phyloP scores from a whole-genome alignment of 2,329 filamentous ascomycete genomes.

The Colletotrichum incanum region DNA sequence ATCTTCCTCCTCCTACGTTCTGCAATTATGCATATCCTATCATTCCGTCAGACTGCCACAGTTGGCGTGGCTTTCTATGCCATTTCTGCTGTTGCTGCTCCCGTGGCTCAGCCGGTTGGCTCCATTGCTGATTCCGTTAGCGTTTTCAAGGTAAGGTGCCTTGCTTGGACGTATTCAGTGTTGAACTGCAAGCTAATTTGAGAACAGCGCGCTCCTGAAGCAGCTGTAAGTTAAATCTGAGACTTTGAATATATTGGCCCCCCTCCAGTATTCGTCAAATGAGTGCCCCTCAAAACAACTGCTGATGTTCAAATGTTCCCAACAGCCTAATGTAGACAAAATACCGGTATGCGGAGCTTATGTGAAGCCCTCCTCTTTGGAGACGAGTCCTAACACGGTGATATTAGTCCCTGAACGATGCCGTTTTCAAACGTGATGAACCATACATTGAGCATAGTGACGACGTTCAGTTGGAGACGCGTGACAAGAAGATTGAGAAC shows the following conservation, averaged over 20 bases:
- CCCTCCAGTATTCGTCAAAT: neutral
- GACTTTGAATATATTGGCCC: too few species aligned
- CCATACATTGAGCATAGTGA: neutral
- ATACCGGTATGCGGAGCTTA: neutral
- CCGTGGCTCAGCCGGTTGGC: neutral
- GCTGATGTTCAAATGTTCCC: neutral
- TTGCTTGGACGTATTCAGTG: neutral
- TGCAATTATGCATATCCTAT: constrained; percentile 28
- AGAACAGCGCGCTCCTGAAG: constrained; percentile 18
- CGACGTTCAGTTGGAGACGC: neutral
- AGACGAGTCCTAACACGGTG: neutral
- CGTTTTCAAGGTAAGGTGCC: constrained; percentile 4
- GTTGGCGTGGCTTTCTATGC: constrained; percentile 32
- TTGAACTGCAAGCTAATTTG: neutral
- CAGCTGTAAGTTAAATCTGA: constrained; percentile 6
- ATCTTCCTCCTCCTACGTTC: neutral
- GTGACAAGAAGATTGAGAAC: neutral
- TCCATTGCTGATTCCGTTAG: neutral
- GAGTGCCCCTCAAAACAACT: neutral
- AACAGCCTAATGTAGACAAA: constrained; percentile 17
- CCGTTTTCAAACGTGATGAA: constrained; percentile 11
- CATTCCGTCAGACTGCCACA: constrained; percentile 22
- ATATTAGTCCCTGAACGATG: neutral
- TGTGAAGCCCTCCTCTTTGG: neutral
- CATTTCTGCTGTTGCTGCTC: constrained; percentile 29